Conservation (phyloP, 768 basidiomycete species). For the Boletus vinaceobasis region DNA sequence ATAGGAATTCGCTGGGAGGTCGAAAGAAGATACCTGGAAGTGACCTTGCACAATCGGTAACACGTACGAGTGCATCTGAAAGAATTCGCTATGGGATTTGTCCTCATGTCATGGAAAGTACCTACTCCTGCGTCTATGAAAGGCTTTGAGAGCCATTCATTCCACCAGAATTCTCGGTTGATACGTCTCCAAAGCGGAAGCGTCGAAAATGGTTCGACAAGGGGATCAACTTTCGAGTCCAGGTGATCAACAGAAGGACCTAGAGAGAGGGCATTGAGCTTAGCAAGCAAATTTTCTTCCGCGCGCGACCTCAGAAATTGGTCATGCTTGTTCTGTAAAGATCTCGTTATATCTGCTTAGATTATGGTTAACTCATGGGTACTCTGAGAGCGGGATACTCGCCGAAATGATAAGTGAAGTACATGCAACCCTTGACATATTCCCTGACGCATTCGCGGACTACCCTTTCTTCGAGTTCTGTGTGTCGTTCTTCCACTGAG, state of each 20-base stretch:
- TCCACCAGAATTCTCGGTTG: slow-evolving; percentile 95
- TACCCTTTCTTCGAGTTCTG: slow-evolving; percentile 81
- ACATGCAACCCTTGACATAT: slow-evolving; percentile 84
- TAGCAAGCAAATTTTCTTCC: slow-evolving; percentile 56
- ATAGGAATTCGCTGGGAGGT: slow-evolving; percentile 44
- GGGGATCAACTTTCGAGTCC: slow-evolving; percentile 43
- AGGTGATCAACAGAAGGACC: slow-evolving; percentile 22
- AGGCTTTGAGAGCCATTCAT: slow-evolving; percentile 80
- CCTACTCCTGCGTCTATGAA: slow-evolving; percentile 85
- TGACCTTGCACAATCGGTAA: slow-evolving; percentile 93
- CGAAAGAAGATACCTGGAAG: slow-evolving; percentile 73
- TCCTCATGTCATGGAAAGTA: slow-evolving; percentile 6
- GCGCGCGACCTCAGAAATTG: slow-evolving; percentile 53
- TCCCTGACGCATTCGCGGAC: slow-evolving; percentile 74
- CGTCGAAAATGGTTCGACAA: slow-evolving; percentile 70
- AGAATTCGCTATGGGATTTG: neutral
- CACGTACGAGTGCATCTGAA: slow-evolving; percentile 76
- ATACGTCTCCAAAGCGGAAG: slow-evolving; percentile 91
- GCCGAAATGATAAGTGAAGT: slow-evolving; percentile 87
- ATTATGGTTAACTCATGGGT: neutral
- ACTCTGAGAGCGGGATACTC: slow-evolving; percentile 14
- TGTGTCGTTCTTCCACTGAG: slow-evolving; percentile 62
- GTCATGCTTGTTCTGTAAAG: slow-evolving; percentile 77
- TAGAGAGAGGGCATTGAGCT: slow-evolving; percentile 51
- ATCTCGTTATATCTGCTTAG: slow-evolving; percentile 70